Evolutionary conservation across 306 rosid species (phyloP).

Genomic region (Lathyrus aphaca): DNA sequence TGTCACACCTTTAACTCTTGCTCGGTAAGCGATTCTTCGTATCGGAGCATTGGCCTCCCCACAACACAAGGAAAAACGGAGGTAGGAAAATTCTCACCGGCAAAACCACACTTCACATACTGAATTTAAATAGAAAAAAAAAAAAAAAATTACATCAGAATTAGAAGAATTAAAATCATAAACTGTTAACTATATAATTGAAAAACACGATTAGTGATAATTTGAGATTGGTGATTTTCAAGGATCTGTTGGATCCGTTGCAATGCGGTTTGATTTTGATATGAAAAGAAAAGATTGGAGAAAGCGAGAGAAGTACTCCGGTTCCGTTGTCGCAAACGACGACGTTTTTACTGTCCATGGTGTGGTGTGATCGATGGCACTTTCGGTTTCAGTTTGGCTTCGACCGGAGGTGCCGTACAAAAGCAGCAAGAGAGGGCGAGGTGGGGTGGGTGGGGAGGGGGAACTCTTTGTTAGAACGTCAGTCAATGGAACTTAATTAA

Average conservation of each 20-base stretch:
- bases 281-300: background rate
- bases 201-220: background rate
- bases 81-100: slow-evolving; percentile 96
- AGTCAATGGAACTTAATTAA: background rate
- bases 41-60: slow-evolving; percentile 96
- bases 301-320: slow-evolving; percentile 56
- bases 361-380: slow-evolving; percentile 5
- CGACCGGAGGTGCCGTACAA: background rate
- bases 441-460: background rate
- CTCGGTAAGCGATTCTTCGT: slow-evolving; percentile 92
- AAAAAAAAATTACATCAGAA: background rate
- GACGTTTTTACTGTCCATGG: slow-evolving; percentile 80
- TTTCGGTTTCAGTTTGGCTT: background rate
- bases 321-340: slow-evolving; percentile 99
- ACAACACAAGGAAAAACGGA: slow-evolving; percentile 98
- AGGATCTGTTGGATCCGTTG: slow-evolving; percentile 33
- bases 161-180: background rate
- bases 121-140: slow-evolving; percentile 38
- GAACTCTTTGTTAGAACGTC: background rate
- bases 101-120: slow-evolving; percentile 97
- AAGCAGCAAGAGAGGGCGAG: background rate
- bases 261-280: slow-evolving; percentile 14
- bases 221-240: slow-evolving; percentile 1
- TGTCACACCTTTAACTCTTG: slow-evolving; percentile 72
- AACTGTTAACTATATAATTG: background rate